Conservation (phyloP, 106 monocot species). For the Alisma plantagoaquatica region DNA sequence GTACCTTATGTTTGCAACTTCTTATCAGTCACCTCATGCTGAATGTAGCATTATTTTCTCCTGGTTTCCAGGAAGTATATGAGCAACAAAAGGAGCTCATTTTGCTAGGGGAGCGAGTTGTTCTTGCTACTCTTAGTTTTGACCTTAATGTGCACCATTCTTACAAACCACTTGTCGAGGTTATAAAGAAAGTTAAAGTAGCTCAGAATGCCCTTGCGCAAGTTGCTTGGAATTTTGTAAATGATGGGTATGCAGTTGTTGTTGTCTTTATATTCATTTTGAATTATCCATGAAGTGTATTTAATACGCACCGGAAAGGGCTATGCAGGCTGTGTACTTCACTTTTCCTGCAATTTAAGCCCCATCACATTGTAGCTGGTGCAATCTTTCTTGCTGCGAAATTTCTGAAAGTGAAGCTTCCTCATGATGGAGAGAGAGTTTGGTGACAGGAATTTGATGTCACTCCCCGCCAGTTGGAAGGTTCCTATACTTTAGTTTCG, state of each 20-base stretch:
- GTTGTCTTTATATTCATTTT: not conserved
- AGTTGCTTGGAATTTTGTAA: conserved; percentile 99
- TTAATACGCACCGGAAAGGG: conserved; percentile 29
- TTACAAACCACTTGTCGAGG: conserved; percentile 84
- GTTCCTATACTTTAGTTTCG: conserved; percentile 16
- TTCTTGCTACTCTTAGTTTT: conserved; percentile 84
- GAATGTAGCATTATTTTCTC: no score
- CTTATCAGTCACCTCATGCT: no score
- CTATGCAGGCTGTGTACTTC: conserved; percentile 83
- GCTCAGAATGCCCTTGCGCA: conserved; percentile 91
- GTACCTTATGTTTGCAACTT: no score
- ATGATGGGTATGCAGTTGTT: conserved; percentile 67
- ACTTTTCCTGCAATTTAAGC: conserved; percentile 92
- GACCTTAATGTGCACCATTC: conserved; percentile 86
- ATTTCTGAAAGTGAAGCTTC: conserved; percentile 95
- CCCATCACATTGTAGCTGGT: conserved; percentile 96
- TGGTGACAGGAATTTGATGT: conserved; percentile 99
- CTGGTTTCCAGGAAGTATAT: conserved; percentile 70
- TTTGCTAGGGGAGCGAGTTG: conserved; percentile 73
- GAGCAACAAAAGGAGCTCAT: conserved; percentile 91
- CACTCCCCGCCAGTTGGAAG: conserved; percentile 86
- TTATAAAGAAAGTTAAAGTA: conserved; percentile 90
- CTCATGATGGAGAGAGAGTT: conserved; percentile 84
- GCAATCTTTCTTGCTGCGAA: conserved; percentile 96
- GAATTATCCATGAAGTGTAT: conserved; percentile 16